phyloP scores from a whole-genome alignment of 495 filamentous ascomycete species.

The Podospora pseudoanserina region DNA sequence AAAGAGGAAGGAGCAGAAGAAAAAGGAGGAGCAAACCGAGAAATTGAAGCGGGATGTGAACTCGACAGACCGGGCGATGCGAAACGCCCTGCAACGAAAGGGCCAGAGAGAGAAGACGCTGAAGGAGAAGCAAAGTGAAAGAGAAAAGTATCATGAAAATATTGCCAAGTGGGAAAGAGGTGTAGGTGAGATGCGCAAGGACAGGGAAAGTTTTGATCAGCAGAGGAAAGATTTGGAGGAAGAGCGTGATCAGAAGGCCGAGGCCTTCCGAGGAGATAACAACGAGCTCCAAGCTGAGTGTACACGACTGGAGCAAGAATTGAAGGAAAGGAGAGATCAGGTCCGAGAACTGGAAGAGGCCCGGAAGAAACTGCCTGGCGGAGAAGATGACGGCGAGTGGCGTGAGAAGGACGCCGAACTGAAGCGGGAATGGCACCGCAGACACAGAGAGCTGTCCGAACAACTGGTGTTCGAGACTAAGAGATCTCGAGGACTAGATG shows the following conservation, averaged over 20 bases:
- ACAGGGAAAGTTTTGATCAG: slow-evolving; percentile 40
- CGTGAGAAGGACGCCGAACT: slow-evolving; percentile 43
- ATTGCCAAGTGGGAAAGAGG: slow-evolving; percentile 55
- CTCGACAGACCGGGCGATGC: slow-evolving; percentile 74
- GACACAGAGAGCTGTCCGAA: slow-evolving; percentile 43
- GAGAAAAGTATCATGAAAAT: slow-evolving; percentile 51
- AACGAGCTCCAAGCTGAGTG: slow-evolving; percentile 34
- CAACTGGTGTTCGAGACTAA: slow-evolving; percentile 35
- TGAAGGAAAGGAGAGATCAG: slow-evolving; percentile 48
- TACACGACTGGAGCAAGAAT: slow-evolving; percentile 41
- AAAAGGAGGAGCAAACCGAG: slow-evolving; percentile 81
- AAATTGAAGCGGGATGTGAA: slow-evolving; percentile 78
- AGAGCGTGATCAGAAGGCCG: slow-evolving; percentile 39
- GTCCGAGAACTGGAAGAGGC: slow-evolving; percentile 54
- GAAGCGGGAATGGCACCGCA: slow-evolving; percentile 44
- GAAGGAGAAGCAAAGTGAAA: slow-evolving; percentile 68
- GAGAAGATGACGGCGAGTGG: slow-evolving; percentile 54
- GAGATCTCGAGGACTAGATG: slow-evolving; percentile 35
- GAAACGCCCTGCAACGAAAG: slow-evolving; percentile 75
- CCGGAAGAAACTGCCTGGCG: slow-evolving; percentile 47
- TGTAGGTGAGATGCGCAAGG: slow-evolving; percentile 45
- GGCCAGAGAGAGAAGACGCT: slow-evolving; percentile 75
- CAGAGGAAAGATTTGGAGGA: slow-evolving; percentile 44
- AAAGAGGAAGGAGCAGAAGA: slow-evolving; percentile 68
- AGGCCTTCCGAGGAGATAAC: slow-evolving; percentile 28